phyloP scores from a whole-genome alignment of 352 stramenopile genomes.

The Globisporangium solare region DNA sequence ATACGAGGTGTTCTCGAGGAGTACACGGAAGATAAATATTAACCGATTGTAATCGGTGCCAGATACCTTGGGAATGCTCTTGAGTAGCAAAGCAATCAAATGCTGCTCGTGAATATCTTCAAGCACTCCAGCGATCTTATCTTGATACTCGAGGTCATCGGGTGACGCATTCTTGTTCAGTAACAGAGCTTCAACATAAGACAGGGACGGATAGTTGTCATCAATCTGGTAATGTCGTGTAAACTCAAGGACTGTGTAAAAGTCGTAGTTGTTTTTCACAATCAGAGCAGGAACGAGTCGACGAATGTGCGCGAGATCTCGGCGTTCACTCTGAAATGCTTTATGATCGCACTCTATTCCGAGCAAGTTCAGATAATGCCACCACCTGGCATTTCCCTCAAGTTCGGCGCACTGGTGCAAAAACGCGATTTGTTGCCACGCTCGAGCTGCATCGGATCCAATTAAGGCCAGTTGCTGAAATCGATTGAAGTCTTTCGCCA shows the following conservation, averaged over 20 bases:
- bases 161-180: conserved; percentile 19
- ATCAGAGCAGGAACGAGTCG: conserved; percentile 57
- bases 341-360: conserved; percentile 77
- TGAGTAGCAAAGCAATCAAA: conserved; percentile 49
- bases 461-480: conserved; percentile 75
- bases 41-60: conserved; percentile 66
- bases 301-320: conserved; percentile 68
- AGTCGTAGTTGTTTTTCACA: conserved; percentile 66
- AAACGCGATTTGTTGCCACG: conserved; percentile 79
- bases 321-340: conserved; percentile 61
- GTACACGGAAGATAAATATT: conserved; percentile 64
- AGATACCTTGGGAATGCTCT: conserved; percentile 43
- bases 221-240: conserved; percentile 83
- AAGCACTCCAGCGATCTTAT: conserved; percentile 71
- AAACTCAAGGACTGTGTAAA: conserved; percentile 79
- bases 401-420: conserved; percentile 77
- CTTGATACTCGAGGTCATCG: conserved; percentile 49
- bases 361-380: conserved; percentile 75
- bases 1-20: conserved; percentile 61
- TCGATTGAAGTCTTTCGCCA: conserved; percentile 75
- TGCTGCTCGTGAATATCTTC: conserved; percentile 77
- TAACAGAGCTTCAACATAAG: conserved; percentile 66
- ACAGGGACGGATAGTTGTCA: conserved; percentile 61
- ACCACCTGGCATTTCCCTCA: conserved; percentile 79
- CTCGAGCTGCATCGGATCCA: conserved; percentile 64